phyloP scores from a whole-genome alignment of 148 eudicot species.

The Oxyria digyna region DNA sequence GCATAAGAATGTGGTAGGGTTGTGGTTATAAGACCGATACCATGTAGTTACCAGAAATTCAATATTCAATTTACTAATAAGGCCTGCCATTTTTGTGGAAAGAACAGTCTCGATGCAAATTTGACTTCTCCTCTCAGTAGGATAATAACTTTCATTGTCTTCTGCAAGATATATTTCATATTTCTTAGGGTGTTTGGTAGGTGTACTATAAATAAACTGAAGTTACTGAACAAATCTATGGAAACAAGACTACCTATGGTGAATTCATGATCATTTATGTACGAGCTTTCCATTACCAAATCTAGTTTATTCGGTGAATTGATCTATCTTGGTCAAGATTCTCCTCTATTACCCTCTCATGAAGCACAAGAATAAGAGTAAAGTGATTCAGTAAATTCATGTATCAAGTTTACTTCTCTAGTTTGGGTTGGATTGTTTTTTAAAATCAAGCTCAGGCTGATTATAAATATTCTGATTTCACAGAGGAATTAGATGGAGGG shows the following conservation, averaged over 20 bases:
- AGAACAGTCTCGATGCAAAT: neutral
- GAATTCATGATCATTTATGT: neutral
- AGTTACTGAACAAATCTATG: neutral
- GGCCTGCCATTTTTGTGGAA: neutral
- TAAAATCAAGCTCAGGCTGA: neutral
- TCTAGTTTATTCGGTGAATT: neutral
- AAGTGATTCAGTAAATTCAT: neutral
- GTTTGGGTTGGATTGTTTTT: neutral
- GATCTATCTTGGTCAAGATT: neutral
- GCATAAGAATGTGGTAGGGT: neutral
- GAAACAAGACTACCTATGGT: neutral
- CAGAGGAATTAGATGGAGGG: constrained; percentile 94
- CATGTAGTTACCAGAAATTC: neutral
- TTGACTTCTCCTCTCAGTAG: neutral
- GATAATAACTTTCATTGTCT: neutral
- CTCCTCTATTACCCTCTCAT: neutral
- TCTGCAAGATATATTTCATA: neutral
- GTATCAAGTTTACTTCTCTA: neutral
- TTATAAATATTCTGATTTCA: constrained; percentile 12
- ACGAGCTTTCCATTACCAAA: neutral
- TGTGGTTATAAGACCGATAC: neutral
- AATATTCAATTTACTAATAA: neutral
- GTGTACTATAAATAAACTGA: neutral
- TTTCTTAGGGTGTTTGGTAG: too few relatives aligned
- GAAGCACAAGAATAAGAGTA: neutral